Base-by-base conservation (phyloP, 2,329 filamentous ascomycete genomes). In the Calonectria hawksworthii region DNA sequence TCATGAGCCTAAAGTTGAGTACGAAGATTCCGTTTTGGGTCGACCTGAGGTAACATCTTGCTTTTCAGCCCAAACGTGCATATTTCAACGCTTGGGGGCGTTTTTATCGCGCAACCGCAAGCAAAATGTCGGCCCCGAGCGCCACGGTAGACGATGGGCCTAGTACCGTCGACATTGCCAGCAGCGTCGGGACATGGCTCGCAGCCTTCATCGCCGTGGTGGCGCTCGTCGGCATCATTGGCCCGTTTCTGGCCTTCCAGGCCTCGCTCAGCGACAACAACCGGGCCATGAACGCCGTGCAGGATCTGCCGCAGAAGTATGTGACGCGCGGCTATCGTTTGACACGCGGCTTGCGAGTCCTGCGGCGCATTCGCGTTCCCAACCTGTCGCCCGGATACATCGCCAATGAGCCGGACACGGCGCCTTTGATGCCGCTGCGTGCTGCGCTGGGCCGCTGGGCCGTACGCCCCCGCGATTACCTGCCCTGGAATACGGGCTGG, bases 101-200 rank as follows among this genome's bases (percentile, higher is more conserved):
- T 18, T 18, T 61, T 26, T 34, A 21, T 28, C n/a, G 34, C 56
- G n/a, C 30, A 26, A n/a, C 34, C 14, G 34, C n/a, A 34, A 61
- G n/a, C 50, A 68, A 32, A 26, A 70, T 70, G 54, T 70, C 68
- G 41, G 28, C 52, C 41, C 16, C 26, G 28, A 65, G 21, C 61
- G 61, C 61, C n/a, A 21, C 38, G 38, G 61, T 14, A 26, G 61
- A 47, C 38, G 11, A n/a, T 14, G 61, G 61, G 38, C 13, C 28
- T 16, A 36, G 68, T 54, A 16, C 32, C 32, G 26, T 71, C 10
- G 65, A 71, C 1, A 28, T 68, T 13, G 32, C 54, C 54, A 72
- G 70, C 65, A 75, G 54, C 51, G 72, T 75, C 34, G 73, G 51
- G n/a, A 73, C 73, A 16, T 73, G 73, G 73, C 44, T 75, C 32